Conservation (phyloP, 2,329 filamentous ascomycete genomes). For the Diplocarpon mali region DNA sequence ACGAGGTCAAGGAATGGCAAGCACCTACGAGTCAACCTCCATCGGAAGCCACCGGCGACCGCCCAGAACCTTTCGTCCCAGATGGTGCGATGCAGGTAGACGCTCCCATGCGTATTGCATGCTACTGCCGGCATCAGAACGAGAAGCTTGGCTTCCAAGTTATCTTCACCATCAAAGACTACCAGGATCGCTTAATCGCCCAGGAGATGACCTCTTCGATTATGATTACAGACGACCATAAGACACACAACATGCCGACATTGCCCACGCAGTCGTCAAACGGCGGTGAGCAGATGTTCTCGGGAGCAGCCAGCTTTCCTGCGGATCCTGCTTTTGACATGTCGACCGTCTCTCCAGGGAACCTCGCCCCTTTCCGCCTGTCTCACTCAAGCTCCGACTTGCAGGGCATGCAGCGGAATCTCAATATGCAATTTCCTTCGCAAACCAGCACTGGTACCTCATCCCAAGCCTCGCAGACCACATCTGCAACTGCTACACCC, state of each 20-base stretch:
- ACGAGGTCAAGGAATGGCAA: slow-evolving; percentile 77
- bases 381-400: slow-evolving; percentile 55
- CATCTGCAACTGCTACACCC: slow-evolving; percentile 40
- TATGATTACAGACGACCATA: slow-evolving; percentile 97
- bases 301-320: slow-evolving; percentile 33
- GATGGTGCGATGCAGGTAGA: slow-evolving; percentile 65
- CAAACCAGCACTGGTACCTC: slow-evolving; percentile 24
- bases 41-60: slow-evolving; percentile 34
- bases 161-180: slow-evolving; percentile 89
- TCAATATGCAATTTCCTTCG: slow-evolving; percentile 23
- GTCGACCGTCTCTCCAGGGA: slow-evolving; percentile 12
- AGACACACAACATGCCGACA: slow-evolving; percentile 53
- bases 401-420: slow-evolving; percentile 41
- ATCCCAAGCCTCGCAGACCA: slow-evolving; percentile 28
- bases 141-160: slow-evolving; percentile 89
- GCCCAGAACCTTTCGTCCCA: slow-evolving; percentile 35
- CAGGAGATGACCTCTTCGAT: slow-evolving; percentile 82
- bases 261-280: slow-evolving; percentile 24
- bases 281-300: slow-evolving; percentile 28
- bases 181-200: slow-evolving; percentile 61
- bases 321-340: slow-evolving; percentile 22
- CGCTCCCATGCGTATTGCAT: slow-evolving; percentile 89
- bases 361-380: slow-evolving; percentile 38
- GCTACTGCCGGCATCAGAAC: slow-evolving; percentile 89
- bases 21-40: slow-evolving; percentile 42